Percentiles rank a stretch among this genome's conserved stretches.
phyloP scores from a whole-genome alignment of 2,329 filamentous ascomycete genomes.

The Hypoxylon sp. region DNA sequence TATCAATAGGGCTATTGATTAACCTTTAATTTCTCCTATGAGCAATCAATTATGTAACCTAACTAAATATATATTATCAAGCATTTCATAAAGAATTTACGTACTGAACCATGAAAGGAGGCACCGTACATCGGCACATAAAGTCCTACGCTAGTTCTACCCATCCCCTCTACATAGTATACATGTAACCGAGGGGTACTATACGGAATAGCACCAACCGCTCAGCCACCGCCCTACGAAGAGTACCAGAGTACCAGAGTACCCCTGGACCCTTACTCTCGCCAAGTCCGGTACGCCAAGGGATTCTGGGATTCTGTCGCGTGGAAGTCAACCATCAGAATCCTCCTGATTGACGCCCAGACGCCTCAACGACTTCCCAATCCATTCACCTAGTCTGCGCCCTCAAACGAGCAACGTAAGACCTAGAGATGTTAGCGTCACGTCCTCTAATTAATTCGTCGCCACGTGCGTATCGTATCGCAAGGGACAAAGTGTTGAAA shows the following conservation, averaged over 20 bases:
- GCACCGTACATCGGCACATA: background rate
- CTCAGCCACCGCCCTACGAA: constrained; percentile 6
- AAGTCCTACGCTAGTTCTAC: constrained; percentile 2
- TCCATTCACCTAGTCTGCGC: background rate
- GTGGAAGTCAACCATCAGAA: constrained; percentile 28
- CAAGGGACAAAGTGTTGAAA: background rate
- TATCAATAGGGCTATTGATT: background rate
- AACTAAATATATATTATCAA: background rate
- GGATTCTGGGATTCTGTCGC: background rate
- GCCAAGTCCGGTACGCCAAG: constrained; percentile 6
- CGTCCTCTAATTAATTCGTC: background rate
- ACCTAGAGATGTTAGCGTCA: background rate
- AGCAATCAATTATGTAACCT: background rate
- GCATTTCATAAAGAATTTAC: constrained; percentile 7
- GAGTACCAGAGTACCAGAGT: too few relatives aligned
- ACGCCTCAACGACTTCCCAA: constrained; percentile 8
- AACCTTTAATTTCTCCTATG: background rate
- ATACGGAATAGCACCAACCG: constrained; percentile 4
- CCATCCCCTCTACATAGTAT: constrained; percentile 1
- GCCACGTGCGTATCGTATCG: background rate
- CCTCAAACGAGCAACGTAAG: background rate
- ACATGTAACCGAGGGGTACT: background rate
- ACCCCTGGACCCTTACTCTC: background rate
- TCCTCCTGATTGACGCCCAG: background rate
- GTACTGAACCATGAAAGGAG: background rate